Evolutionary conservation across 1,284 basidiomycete genomes (phyloP).

Genomic region (Boletus sp.): DNA sequence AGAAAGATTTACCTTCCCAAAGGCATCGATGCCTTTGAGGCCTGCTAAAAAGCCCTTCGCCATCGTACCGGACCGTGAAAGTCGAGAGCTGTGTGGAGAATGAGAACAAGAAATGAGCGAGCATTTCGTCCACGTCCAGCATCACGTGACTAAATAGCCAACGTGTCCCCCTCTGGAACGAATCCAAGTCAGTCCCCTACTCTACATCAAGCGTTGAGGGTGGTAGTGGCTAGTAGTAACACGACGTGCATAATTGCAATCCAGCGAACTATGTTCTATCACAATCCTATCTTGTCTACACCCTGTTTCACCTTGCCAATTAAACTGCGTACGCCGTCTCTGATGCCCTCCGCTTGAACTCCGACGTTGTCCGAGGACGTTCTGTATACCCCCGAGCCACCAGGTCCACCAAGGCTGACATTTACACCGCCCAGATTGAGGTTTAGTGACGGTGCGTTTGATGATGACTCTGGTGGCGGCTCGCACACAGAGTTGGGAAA

Average conservation of each 20-base stretch:
- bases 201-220: too few relatives aligned
- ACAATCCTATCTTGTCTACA: conserved; percentile 71
- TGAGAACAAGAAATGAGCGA: conserved; percentile 6
- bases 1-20: conserved; percentile 77
- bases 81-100: conserved; percentile 30
- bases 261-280: conserved; percentile 21
- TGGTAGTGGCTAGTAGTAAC: not conserved
- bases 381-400: conserved; percentile 79
- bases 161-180: conserved; percentile 30
- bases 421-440: conserved; percentile 89
- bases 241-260: not conserved
- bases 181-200: not conserved
- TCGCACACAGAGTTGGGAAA: conserved; percentile 67
- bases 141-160: conserved; percentile 24
- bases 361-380: conserved; percentile 66
- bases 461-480: conserved; percentile 63
- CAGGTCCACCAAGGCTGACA: conserved; percentile 82
- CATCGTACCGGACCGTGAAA: conserved; percentile 43
- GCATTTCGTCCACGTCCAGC: not conserved
- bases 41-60: conserved; percentile 71
- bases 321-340: conserved; percentile 82
- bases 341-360: conserved; percentile 77
- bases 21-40: conserved; percentile 90
- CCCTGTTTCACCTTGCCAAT: conserved; percentile 86
- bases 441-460: conserved; percentile 72